Evolutionary conservation across 1,284 basidiomycete genomes (phyloP), one percentile per base, ranked within the genome.

Genomic region (Laetiporus sulphureus): DNA sequence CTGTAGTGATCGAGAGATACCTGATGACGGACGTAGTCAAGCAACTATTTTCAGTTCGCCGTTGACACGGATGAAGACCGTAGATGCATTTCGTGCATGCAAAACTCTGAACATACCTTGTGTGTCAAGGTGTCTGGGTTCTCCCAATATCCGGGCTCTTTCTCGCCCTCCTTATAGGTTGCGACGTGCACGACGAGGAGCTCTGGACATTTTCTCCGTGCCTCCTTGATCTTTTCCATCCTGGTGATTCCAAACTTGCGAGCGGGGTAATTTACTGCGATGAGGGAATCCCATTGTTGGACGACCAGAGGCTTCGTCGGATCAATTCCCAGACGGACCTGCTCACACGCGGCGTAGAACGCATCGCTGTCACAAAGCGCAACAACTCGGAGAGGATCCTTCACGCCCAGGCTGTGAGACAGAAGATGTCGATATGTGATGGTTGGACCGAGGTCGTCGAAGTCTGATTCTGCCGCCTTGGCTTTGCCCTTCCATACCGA

Each of bases 191-290:
- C 85, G 5, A 91, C 79, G 31, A 80, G 69, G 3, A 99, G 67
- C 36, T 90, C 67, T 0, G 94, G 93, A 61, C 94, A 99, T 48
- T 81, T 77, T 60, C 87, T 83, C 62, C 82, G 77, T 5, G 93
- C 89, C 38, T 93, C 87, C 47, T 79, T 75, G 45, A 86, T 63
- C 63, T 79, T 85, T 60, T 79, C 78, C 77, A 88, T 80, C 19
- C 93, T 69, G 16, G 88, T 90, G 56, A 99, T 94, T 3, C 86
- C 94, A 55, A 75, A 95, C 56, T 82, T 83, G 44, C 95, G 75
- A 0, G 96, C 95, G 3, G 92, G 86, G 60, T 99, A 99, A 63
- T 94, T 96, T 49, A 99, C 88, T 0, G 96, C 96, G 47, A 99
- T 99, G 41, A 88, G 59, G 16, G 74, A 66, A 35, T 90, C 78